Evolutionary conservation across 805 yeast genomes (phyloP).

Genomic region (Ogataea naganishii): DNA sequence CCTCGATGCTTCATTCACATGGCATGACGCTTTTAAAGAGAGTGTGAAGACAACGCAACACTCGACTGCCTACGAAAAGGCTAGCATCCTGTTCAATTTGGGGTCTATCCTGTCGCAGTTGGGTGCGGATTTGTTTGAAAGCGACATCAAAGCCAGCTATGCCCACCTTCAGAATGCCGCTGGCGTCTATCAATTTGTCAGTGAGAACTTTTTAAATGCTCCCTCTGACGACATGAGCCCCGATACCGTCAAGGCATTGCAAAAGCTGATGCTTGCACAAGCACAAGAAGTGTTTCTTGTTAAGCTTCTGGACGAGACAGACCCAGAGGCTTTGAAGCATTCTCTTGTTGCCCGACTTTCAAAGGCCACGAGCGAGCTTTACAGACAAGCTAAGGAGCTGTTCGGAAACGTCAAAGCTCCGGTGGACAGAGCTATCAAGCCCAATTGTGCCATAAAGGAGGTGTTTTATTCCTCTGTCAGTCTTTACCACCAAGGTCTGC

Average conservation of each 20-base stretch:
- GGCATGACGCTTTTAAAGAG: slow-evolving; percentile 69
- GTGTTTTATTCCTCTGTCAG: slow-evolving; percentile 52
- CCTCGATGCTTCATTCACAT: slow-evolving; percentile 51
- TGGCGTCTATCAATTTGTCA: slow-evolving; percentile 63
- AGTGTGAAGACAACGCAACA: slow-evolving; percentile 51
- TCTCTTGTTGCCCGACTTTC: slow-evolving; percentile 72
- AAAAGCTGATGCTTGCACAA: slow-evolving; percentile 68
- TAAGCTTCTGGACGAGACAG: slow-evolving; percentile 45
- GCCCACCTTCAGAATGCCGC: slow-evolving; percentile 65
- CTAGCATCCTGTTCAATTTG: slow-evolving; percentile 70
- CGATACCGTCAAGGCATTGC: slow-evolving; percentile 56
- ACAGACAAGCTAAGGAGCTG: slow-evolving; percentile 40
- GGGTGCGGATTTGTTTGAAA: slow-evolving; percentile 30
- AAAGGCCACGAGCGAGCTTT: slow-evolving; percentile 48
- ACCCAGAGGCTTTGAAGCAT: slow-evolving; percentile 37
- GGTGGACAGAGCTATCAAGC: slow-evolving; percentile 37
- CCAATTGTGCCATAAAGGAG: slow-evolving; percentile 41
- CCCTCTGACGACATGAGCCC: slow-evolving; percentile 74
- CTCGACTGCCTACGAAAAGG: slow-evolving; percentile 85
- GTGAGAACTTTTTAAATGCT: slow-evolving; percentile 81
- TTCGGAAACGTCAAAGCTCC: slow-evolving; percentile 24
- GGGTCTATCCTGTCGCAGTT: slow-evolving; percentile 53
- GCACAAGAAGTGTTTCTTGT: slow-evolving; percentile 79
- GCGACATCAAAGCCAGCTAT: slow-evolving; percentile 50
- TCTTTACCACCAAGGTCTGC: slow-evolving; percentile 48